Conservation (phyloP, 2,329 filamentous ascomycete species). For the Ceratocystis eucalypticola region DNA sequence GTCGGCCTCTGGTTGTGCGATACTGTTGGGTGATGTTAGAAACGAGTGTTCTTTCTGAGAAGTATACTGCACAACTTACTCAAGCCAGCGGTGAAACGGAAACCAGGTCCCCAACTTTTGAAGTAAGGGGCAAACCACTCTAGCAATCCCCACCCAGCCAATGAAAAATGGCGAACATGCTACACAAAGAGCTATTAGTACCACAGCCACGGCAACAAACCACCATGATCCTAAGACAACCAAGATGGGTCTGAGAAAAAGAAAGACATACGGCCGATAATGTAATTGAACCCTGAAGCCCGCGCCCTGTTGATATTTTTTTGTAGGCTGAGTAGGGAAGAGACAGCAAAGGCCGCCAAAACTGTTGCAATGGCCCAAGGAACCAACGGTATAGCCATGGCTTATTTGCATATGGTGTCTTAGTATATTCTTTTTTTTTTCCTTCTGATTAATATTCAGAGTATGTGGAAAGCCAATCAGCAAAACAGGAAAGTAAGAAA, state of each 20-base stretch:
- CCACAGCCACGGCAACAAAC: not conserved
- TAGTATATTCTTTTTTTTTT: not conserved
- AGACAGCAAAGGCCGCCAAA: constrained; percentile 27
- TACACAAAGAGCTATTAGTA: constrained; percentile 22
- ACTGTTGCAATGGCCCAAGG: constrained; percentile 26
- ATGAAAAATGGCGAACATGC: constrained; percentile 38
- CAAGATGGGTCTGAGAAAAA: not conserved
- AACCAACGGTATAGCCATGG: not conserved
- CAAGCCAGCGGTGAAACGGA: constrained; percentile 14
- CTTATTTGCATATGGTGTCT: not conserved
- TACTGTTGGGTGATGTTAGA: not conserved
- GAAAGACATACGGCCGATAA: constrained; percentile 37
- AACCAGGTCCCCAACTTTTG: constrained; percentile 9
- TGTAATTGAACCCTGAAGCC: constrained; percentile 38
- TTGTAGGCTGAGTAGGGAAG: constrained; percentile 27
- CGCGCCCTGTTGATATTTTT: constrained; percentile 38
- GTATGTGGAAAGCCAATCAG: too few relatives aligned
- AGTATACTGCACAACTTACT: constrained; percentile 1
- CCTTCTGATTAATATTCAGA: not conserved
- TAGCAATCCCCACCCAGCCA: constrained; percentile 40
- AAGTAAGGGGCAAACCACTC: not conserved
- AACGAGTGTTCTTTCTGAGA: not conserved
- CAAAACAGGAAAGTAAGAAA: not conserved
- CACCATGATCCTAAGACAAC: constrained; percentile 15
- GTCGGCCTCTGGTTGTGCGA: constrained; percentile 13